Base-by-base conservation (phyloP, 306 rosid genomes). In the Carpinus fangiana region DNA sequence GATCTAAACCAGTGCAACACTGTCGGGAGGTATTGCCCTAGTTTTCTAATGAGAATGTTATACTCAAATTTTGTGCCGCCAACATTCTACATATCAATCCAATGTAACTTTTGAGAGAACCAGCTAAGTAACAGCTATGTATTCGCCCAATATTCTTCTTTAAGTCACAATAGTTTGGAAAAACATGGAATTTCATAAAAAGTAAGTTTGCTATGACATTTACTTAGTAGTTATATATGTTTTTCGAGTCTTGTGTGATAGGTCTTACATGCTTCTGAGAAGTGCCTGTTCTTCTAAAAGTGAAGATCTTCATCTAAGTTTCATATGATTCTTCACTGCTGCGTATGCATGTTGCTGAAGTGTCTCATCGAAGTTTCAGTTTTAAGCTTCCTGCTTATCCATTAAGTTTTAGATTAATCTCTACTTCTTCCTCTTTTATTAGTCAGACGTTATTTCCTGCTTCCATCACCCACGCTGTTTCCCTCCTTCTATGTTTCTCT, bases 1-100 rank as follows among this genome's bases (percentile, higher is more conserved):
- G 94, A 87, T 78, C 90, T 93, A 8, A 93, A 91, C 83, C 96
- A 88, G 66, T 87, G 90, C 78, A 64, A 84, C 79, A 28, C 85
- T 73, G 73, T 84, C 70, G 88, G 93, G 77, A 91, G 73, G 78
- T 87, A 53, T 50, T 66, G 78, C 61, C 80, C 81, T 14, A 47
- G 73, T 82, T 73, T 76, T 74, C 76, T 31, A 89, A 83, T 56
- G 88, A 79, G 21, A 67, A 46, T 54, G 38, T 72, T 72, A 85
- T 94, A 97, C 91, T 87, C 64, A 54, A 68, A 68, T 55, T 80
- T 67, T 31, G 46, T 81, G 67, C 82, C 88, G 50, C 38, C 61
- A 36, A 48, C 47, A 73, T 57, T 57, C 60, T 60, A 6, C 77
- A 31, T 82, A 72, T 43, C 59, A 78, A 46, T 70, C 51, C 43